Base-by-base conservation (phyloP, 768 basidiomycete species). In the Austroboletus festivus region DNA sequence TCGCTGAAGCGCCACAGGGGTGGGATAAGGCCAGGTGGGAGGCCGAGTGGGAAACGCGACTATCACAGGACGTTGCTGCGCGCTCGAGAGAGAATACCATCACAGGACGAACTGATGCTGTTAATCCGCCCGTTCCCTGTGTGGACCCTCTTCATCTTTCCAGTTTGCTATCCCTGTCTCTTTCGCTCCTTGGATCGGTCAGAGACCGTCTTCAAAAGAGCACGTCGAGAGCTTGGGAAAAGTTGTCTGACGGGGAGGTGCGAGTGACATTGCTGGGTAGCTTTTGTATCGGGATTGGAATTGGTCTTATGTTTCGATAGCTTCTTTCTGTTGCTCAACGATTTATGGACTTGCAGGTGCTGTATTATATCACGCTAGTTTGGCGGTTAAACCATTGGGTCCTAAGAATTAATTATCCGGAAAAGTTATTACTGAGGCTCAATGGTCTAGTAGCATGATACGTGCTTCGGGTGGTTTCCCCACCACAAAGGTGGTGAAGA, bases 21-120 rank as follows among this genome's bases (percentile, higher is more conserved):
- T 86, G 83, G 85, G 75, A 77, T 59, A 83, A 83, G 66, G 74
- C 74, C 15, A 73, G 68, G 42, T 86, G 84, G 84, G 85, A 86
- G 59, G 71, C 77, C 2, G 79, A 84, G 55, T 86, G 82, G 82
- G 78, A 80, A 56, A 65, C 65, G 15, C 69, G 66, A 28, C 69
- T 86, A n/a, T 85, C 84, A 18, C 70, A 73, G 31, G 82, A 86
- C 43, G 83, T 85, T 28, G 80, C 82, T 12, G 64, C 58, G 18
- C 66, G 78, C 15, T 51, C 77, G 42, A 73, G 78, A 24, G 71
- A 78, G 38, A 69, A 69, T 44, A 65, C 64, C 21, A 42, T 56
- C 30, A 68, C 54, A 31, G n/a, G 31, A 22, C 56, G 33, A 46
- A 55, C 59, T 22, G 55, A 53, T 33, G 40, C 20, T 21, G 50